phyloP scores from a whole-genome alignment of 2,329 filamentous ascomycete genomes.

The Apiospora aurea region DNA sequence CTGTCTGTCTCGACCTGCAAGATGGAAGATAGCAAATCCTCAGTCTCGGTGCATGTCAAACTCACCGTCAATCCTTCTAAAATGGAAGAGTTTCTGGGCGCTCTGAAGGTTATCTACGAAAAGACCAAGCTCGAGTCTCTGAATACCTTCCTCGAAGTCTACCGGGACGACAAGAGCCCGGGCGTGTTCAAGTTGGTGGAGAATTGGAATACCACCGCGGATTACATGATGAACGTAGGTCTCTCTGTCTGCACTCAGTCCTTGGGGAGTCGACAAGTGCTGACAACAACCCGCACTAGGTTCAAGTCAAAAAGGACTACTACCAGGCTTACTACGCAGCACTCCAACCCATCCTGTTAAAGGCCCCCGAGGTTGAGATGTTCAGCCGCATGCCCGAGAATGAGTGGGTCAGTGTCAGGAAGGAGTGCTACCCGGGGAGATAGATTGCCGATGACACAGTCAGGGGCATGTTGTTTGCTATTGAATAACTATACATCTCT shows the following conservation, averaged over 20 bases:
- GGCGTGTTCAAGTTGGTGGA: conserved; percentile 24
- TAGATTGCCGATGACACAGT: neutral
- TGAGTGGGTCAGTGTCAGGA: conserved; percentile 17
- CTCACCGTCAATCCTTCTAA: conserved; percentile 7
- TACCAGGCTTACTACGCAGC: conserved; percentile 4
- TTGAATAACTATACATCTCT: too few relatives aligned
- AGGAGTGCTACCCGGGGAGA: neutral
- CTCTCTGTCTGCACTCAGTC: neutral
- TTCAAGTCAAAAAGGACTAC: conserved; percentile 20
- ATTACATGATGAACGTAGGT: conserved; percentile 24
- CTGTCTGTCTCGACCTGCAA: too few relatives aligned
- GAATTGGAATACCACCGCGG: conserved; percentile 20
- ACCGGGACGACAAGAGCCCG: neutral
- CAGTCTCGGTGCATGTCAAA: conserved; percentile 20
- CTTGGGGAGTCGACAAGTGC: neutral
- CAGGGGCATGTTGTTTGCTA: too few relatives aligned
- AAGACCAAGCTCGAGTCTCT: neutral
- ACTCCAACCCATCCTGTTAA: neutral
- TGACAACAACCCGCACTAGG: neutral
- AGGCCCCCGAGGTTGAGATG: conserved; percentile 11
- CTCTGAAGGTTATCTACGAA: neutral
- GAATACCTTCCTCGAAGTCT: conserved; percentile 23
- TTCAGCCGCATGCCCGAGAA: conserved; percentile 20
- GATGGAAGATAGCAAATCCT: neutral
- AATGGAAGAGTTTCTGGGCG: neutral